Evolutionary conservation across 345 rosid genomes (phyloP).

Genomic region (Salix exigua): DNA sequence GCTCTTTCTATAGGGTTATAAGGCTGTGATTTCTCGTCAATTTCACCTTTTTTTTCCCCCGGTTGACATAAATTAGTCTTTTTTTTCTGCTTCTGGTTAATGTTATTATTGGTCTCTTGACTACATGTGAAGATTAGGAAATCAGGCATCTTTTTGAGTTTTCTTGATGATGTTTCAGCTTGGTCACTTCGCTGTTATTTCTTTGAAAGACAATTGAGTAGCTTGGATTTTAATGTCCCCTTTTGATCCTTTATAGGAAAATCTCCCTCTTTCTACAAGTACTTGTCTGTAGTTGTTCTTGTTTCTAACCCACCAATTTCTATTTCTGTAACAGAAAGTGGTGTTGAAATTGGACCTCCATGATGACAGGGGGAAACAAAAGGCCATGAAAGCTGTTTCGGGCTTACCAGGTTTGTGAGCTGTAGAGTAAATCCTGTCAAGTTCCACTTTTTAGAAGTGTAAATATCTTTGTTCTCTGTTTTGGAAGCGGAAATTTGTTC

Average conservation of each 20-base stretch:
- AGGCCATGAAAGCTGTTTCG: constrained; percentile 52
- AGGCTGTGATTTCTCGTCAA: background rate
- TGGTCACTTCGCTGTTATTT: background rate
- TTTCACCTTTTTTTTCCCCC: too few species aligned
- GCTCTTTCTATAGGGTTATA: background rate
- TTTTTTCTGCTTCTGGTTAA: background rate
- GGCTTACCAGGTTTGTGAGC: constrained; percentile 36
- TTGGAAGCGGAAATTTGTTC: background rate
- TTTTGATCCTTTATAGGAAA: background rate
- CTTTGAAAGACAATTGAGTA: background rate
- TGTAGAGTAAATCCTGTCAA: background rate
- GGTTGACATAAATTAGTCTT: background rate
- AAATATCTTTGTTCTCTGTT: background rate
- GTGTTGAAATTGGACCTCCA: constrained; percentile 50
- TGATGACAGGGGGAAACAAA: constrained; percentile 47
- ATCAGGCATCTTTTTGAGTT: background rate
- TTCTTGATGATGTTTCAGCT: background rate
- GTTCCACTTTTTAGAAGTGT: background rate
- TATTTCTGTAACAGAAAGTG: constrained; percentile 48
- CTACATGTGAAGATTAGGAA: background rate
- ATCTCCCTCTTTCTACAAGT: background rate
- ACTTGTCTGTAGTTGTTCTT: background rate
- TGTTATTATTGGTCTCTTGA: background rate
- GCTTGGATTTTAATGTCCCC: background rate
- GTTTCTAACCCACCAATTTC: background rate